phyloP scores from a whole-genome alignment of 2,329 filamentous ascomycete genomes.

The Colletotrichum plurivorum region DNA sequence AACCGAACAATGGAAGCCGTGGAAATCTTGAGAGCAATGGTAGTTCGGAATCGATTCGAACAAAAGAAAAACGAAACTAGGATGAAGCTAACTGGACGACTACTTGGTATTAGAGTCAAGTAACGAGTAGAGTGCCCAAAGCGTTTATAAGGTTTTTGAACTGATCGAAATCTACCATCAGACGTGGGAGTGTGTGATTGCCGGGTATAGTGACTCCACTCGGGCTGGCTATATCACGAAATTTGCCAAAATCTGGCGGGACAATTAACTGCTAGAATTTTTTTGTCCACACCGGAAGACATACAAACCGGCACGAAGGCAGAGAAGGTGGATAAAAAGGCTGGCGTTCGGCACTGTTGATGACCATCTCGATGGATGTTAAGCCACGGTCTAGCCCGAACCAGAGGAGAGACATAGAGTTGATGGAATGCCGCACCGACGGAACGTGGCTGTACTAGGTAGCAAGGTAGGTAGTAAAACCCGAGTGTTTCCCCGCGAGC shows the following conservation, averaged over 20 bases:
- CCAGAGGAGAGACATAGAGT: not conserved
- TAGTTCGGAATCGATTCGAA: constrained; percentile 6
- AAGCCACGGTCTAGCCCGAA: not conserved
- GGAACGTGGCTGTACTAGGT: constrained; percentile 7
- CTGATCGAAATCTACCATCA: constrained; percentile 5
- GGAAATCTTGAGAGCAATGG: not conserved
- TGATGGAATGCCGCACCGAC: constrained; percentile 10
- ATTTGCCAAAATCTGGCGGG: no score
- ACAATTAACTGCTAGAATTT: no score
- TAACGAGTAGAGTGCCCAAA: constrained; percentile 18
- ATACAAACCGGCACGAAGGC: no score
- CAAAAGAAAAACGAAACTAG: constrained; percentile 12
- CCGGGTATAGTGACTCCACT: not conserved
- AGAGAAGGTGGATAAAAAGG: no score
- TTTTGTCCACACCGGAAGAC: no score
- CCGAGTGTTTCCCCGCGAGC: constrained; percentile 2
- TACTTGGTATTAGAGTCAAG: not conserved
- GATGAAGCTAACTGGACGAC: constrained; percentile 1
- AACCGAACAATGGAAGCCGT: not conserved
- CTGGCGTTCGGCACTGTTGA: not conserved
- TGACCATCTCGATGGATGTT: not conserved
- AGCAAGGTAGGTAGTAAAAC: not conserved
- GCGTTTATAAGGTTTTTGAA: constrained; percentile 29
- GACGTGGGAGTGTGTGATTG: constrained; percentile 10
- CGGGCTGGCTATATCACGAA: not conserved